A percentile compares a stretch with the other conserved stretches of the same genome.
These are phyloP conservation scores for Lyophyllum decastes DNA, from an alignment of 768 basidiomycete genomes.

Conservation along the genomic window DNA sequence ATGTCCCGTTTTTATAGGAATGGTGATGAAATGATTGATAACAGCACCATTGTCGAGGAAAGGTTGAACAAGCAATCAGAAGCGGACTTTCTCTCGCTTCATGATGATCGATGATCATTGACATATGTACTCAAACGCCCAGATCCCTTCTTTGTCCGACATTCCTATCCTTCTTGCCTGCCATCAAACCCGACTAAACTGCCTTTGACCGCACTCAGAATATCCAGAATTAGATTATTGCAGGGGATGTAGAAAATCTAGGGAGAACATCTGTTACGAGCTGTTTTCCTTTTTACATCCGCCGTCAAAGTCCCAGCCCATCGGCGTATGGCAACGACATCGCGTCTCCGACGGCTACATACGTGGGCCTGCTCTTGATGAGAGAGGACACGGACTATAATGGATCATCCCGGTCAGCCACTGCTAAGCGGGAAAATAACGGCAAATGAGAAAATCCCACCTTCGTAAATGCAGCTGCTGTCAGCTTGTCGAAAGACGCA, in stretches of 20 bases:
- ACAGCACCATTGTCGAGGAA: too few species aligned
- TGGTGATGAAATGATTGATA: too few species aligned
- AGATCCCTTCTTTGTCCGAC: too few species aligned
- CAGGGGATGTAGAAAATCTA: slow-evolving; percentile 19
- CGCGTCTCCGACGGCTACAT: slow-evolving; percentile 83
- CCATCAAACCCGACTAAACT: neutral
- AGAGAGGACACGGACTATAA: slow-evolving; percentile 64
- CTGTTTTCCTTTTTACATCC: slow-evolving; percentile 9
- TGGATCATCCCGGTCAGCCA: neutral
- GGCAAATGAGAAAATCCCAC: slow-evolving; percentile 37
- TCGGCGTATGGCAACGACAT: slow-evolving; percentile 79
- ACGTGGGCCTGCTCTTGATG: slow-evolving; percentile 79
- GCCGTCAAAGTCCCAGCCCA: slow-evolving; percentile 71
- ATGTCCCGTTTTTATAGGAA: neutral
- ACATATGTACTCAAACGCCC: too few species aligned
- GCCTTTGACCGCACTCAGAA: slow-evolving; percentile 9
- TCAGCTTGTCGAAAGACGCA: slow-evolving; percentile 69
- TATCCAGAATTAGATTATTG: slow-evolving; percentile 14
- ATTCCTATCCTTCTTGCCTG: neutral
- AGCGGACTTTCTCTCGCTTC: too few species aligned
- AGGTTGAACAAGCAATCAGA: too few species aligned
- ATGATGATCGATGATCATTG: too few species aligned
- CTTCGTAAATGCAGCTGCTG: slow-evolving; percentile 67
- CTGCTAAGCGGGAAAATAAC: neutral
- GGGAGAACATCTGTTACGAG: slow-evolving; percentile 14